A percentile compares a stretch with the other conserved stretches of the same genome.
These are phyloP conservation scores for Furcasterigmium sp. DNA, from an alignment of 2,329 filamentous ascomycete species.

Conservation along the genomic window DNA sequence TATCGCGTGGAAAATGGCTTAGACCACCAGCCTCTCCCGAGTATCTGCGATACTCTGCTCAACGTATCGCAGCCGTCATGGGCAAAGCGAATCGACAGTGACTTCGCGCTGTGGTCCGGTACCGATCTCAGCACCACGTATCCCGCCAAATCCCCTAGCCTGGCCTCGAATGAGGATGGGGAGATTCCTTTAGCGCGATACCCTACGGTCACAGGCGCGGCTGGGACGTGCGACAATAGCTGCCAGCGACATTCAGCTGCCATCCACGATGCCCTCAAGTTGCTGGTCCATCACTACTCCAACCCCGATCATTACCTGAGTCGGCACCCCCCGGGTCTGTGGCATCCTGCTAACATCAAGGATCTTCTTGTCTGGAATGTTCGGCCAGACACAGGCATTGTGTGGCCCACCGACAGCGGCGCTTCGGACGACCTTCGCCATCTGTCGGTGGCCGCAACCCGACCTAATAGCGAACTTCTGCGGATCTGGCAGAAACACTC, in stretches of 20 bases:
- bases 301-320: slow-evolving; percentile 11
- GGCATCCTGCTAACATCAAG: slow-evolving; percentile 8
- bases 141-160: slow-evolving; percentile 5
- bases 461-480: slow-evolving; percentile 39
- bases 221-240: slow-evolving; percentile 12
- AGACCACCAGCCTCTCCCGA: slow-evolving; percentile 8
- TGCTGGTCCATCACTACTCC: slow-evolving; percentile 16
- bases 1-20: too few species aligned
- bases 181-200: slow-evolving; percentile 5
- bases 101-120: slow-evolving; percentile 16
- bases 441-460: slow-evolving; percentile 34
- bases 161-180: slow-evolving; percentile 13
- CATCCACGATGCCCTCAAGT: slow-evolving; percentile 20
- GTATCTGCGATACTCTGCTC: slow-evolving; percentile 12
- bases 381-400: neutral
- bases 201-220: neutral
- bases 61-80: slow-evolving; percentile 8
- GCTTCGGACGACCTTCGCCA: slow-evolving; percentile 29
- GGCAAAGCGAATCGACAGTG: slow-evolving; percentile 8
- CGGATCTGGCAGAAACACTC: slow-evolving; percentile 8
- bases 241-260: slow-evolving; percentile 19
- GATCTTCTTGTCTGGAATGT: slow-evolving; percentile 6
- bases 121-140: slow-evolving; percentile 15
- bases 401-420: slow-evolving; percentile 3
- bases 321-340: slow-evolving; percentile 6